Base-by-base conservation (phyloP, 2,329 filamentous ascomycete genomes). In the Fusarium illudens region DNA sequence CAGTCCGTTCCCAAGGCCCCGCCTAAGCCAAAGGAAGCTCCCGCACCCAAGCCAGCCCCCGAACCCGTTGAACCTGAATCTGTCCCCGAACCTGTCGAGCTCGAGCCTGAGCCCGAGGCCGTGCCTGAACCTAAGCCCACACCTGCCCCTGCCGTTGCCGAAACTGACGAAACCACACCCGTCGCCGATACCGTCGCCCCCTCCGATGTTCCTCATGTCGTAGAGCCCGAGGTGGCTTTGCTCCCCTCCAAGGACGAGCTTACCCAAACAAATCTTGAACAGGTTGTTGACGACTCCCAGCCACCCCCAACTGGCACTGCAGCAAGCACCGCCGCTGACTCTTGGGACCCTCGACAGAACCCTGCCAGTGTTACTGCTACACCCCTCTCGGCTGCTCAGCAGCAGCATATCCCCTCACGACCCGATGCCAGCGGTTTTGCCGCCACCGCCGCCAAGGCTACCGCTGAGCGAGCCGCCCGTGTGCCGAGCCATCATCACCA, bases 211-310 rank as follows among this genome's bases (percentile, higher is more conserved):
- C 55, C 62, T 51, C 62, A 65, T 22, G 62, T 67, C 48, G 49
- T 85, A 55, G 82, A 73, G 59, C 65, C 71, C 22, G 71, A 73
- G 36, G 58, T 85, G 52, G 82, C 85, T 49, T 79, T 95, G 46
- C 85, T 87, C 49, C 90, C 92, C 15, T 87, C 92, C 22, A 90
- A 92, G 80, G 93, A 94, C 78, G 89, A 94, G 75, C 87, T 98
- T 70, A 98, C 95, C 27, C 90, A 95, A 82, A 91, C 90, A 73
- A 98, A 98, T 80, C 90, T 98, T 60, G 94, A 97, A 78, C 92
- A 95, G 80, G 86, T 98, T 72, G 91, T 90, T 69, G 94, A 97
- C 81, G 86, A 86, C 58, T 97, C 95, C 42, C 83, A 89, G 60
- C 92, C 93, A 37, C 88, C 90, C 19, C 86, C 90, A 48, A 95